These are phyloP conservation scores for Pseudotulostoma volvatum DNA, from an alignment of 495 filamentous ascomycete species.

Conservation along the genomic window DNA sequence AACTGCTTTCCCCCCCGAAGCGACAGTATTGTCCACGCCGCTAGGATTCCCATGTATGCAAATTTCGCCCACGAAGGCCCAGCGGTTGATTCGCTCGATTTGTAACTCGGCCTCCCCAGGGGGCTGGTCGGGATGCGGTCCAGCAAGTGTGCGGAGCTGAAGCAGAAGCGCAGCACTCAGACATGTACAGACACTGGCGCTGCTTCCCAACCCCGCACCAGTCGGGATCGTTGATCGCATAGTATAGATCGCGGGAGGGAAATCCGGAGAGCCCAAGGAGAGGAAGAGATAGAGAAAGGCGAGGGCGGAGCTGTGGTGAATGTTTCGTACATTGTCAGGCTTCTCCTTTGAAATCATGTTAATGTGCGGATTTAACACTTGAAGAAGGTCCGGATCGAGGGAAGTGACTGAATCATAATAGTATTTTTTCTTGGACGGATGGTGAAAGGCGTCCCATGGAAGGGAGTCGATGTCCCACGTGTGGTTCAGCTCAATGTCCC, in stretches of 20 bases:
- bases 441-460: slow-evolving; percentile 55
- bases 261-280: slow-evolving; percentile 51
- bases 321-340: slow-evolving; percentile 42
- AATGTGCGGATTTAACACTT: slow-evolving; percentile 53
- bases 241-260: slow-evolving; percentile 58
- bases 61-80: slow-evolving; percentile 82
- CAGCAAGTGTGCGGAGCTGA: slow-evolving; percentile 61
- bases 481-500: slow-evolving; percentile 63
- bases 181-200: slow-evolving; percentile 71
- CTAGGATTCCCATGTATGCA: slow-evolving; percentile 80
- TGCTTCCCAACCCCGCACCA: slow-evolving; percentile 66
- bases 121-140: slow-evolving; percentile 66
- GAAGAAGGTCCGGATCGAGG: slow-evolving; percentile 55
- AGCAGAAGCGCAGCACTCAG: slow-evolving; percentile 56
- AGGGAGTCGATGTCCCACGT: slow-evolving; percentile 72
- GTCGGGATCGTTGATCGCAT: slow-evolving; percentile 74
- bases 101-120: slow-evolving; percentile 52
- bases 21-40: slow-evolving; percentile 76
- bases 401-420: slow-evolving; percentile 63
- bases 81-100: slow-evolving; percentile 70
- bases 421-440: slow-evolving; percentile 57
- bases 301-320: slow-evolving; percentile 57
- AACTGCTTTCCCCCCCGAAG: slow-evolving; percentile 65
- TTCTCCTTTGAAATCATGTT: slow-evolving; percentile 39
- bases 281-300: slow-evolving; percentile 71